Base-by-base conservation (phyloP, 2,329 filamentous ascomycete species). In the Massarina eburnea region DNA sequence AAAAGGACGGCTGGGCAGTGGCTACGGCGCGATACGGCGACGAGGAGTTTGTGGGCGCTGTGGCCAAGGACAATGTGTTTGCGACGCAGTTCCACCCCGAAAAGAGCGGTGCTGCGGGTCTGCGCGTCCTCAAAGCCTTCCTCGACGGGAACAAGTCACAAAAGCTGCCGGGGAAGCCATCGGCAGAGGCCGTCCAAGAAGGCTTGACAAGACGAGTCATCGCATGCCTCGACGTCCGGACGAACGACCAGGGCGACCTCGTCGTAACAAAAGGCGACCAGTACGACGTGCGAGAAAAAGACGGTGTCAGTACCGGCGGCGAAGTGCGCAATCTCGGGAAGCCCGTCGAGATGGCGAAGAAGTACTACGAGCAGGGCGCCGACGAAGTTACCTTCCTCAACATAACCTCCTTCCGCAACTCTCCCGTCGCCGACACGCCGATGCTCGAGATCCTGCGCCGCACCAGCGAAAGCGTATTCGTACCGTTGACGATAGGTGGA, bases 261-360 rank as follows among this genome's bases (percentile, higher is more conserved):
- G 94, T 99, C 0, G 94, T 99, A 29, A 99, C 94, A 12, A 99
- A 99, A 73, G 94, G 94, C 46, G 94, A 99, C 72, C 92, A 97
- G 71, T 99, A 99, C 74, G 94, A 99, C 64, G 94, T 99, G 6
- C 88, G 94, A 24, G 94, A 97, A 64, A 96, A 96, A 73, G 76
- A 77, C 18, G 77, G 74, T 12, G 76, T 77, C 46, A 78, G 81
- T 43, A 76, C 64, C 20, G 74, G 74, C 39, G 76, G 80, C 17
- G 70, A 81, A 57, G 91, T 99, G 27, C 85, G 94, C 53, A 99
- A 99, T 71, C 80, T 99, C 3, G 94, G 94, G 55, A 99, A 99
- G 73, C 94, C 94, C 1, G 91, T 99, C 39, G 91, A 96, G 55
- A 88, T 99, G 82, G 94, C 94, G 8, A 84, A 83, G 71, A 84